Evolutionary conservation across 106 monocot genomes (phyloP), one percentile per base, ranked within the genome.

Genomic region (Dioscorea zingiberensis): DNA sequence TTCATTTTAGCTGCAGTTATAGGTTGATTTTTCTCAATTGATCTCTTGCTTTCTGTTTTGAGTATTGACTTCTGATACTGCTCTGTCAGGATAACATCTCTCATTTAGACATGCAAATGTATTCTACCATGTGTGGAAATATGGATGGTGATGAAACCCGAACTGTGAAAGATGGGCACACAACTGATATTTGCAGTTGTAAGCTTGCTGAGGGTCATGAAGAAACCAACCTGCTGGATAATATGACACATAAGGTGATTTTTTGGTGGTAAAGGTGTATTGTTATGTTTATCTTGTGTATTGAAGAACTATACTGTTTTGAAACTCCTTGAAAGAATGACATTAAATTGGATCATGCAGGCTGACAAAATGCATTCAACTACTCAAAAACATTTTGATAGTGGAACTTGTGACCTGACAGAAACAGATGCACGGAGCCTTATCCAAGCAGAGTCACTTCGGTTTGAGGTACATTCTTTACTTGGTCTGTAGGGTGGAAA

Each of bases 391-490:
- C 21, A 44, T 48, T 9, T 1, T 54, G 65, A 57, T 57, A 61
- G 14, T 46, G 62, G 54, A 60, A 44, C 11, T 62, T 3, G 30
- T 57, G 46, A 49, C 4, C 26, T 44, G 57, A 13, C 46, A 12
- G 63, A 83, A 68, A 38, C 51, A 65, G 59, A 68, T 55, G 4
- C 46, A 27, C 69, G 66, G 23, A 65, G 23, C 74, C 21, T 46
- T 29, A 62, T 76, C 17, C 64, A 78, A 60, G 54, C 55, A 55
- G 87, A 87, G 45, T 79, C 58, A 29, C 81, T 92, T 58, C 78
- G 87, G 21, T 92, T 92, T 87, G 92, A 92, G 87, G 92, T 92
- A 81, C 55, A 27, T 56, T 44, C 30, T 29, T 38, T 38, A 38
- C 4, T 38, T 38, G 38, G 10, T 38, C 38, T 38, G 6, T 38